Evolutionary conservation across 2,329 filamentous ascomycete species (phyloP), one percentile per base, ranked within the genome.

Genomic region (Fusarium guadeloupense): DNA sequence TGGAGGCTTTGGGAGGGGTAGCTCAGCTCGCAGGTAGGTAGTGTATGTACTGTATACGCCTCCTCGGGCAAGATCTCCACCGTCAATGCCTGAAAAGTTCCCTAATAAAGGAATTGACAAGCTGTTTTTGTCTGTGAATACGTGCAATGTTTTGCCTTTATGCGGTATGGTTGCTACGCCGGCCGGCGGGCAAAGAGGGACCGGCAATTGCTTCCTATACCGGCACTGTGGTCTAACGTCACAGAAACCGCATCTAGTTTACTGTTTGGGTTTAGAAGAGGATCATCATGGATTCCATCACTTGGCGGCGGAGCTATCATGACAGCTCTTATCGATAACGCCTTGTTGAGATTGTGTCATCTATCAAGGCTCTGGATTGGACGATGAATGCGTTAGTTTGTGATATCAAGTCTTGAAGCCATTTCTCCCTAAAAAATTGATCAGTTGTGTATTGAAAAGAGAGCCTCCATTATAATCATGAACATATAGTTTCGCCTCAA

Each of bases 251-350:
- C 55, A 19, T 59, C 21, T n/a, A 59, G 46, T 34, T 59, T 59
- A 59, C 55, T 52, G 20, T 54, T 59, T 40, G 47, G 54, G 55
- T n/a, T 54, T 59, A 59, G 55, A 8, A 40, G 8, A 9, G n/a
- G 28, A 31, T 31, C 28, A n/a, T 31, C 14, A 31, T 31, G 28
- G n/a, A n/a, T n/a, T 31, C n/a, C n/a, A n/a, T n/a, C 28, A 14
- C 13, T 31, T n/a, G 48, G 14, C 35, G 46, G 34, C n/a, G n/a
- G n/a, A n/a, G n/a, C 14, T 20, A 20, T 59, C 46, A 59, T 54
- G 46, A 59, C 46, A 54, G 54, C 55, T 59, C 54, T 59, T 59
- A 59, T 59, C 55, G 55, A 59, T 59, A 59, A 42, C 35, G 40
- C 14, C 7, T 4, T 41, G 30, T 34, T 39, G 28, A 58, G 53